Percentiles rank a stretch among this genome's conserved stretches.
phyloP scores from a whole-genome alignment of 306 rosid species.

The Adenanthera pavonina region DNA sequence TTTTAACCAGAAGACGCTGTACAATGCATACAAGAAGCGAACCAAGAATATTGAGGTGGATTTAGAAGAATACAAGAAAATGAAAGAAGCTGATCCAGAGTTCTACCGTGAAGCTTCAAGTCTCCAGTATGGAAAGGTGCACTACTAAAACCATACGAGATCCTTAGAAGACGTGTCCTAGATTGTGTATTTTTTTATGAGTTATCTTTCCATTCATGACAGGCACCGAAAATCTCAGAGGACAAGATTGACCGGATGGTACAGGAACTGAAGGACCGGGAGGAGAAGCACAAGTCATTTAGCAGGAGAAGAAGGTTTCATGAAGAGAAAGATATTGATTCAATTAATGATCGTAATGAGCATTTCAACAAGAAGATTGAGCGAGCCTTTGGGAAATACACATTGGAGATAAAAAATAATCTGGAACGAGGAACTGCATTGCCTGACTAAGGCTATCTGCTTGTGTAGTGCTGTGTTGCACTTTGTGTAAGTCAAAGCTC shows the following conservation, averaged over 20 bases:
- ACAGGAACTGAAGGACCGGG: slow-evolving; percentile 88
- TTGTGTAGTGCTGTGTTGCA: neutral
- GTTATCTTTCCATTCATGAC: slow-evolving; percentile 36
- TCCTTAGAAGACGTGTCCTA: slow-evolving; percentile 19
- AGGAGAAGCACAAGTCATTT: slow-evolving; percentile 75
- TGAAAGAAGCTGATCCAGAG: slow-evolving; percentile 98
- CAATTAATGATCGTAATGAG: slow-evolving; percentile 95
- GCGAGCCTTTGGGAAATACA: slow-evolving; percentile 97
- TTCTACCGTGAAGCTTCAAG: slow-evolving; percentile 98
- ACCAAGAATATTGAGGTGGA: slow-evolving; percentile 75
- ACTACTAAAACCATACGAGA: slow-evolving; percentile 14
- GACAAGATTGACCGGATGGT: slow-evolving; percentile 94
- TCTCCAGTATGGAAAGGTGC: slow-evolving; percentile 95
- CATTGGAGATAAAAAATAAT: slow-evolving; percentile 95
- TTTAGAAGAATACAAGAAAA: slow-evolving; percentile 81
- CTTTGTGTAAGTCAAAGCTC: neutral
- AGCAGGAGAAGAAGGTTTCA: slow-evolving; percentile 90
- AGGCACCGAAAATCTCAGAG: slow-evolving; percentile 85
- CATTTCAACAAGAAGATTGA: slow-evolving; percentile 98
- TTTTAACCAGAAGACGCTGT: slow-evolving; percentile 88
- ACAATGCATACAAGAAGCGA: slow-evolving; percentile 89
- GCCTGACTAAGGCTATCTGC: slow-evolving; percentile 68
- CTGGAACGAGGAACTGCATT: slow-evolving; percentile 99
- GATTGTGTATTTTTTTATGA: slow-evolving; percentile 13
- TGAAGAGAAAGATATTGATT: slow-evolving; percentile 97